Evolutionary conservation across 345 rosid species (phyloP).

Genomic region (Isatis tinctoria): DNA sequence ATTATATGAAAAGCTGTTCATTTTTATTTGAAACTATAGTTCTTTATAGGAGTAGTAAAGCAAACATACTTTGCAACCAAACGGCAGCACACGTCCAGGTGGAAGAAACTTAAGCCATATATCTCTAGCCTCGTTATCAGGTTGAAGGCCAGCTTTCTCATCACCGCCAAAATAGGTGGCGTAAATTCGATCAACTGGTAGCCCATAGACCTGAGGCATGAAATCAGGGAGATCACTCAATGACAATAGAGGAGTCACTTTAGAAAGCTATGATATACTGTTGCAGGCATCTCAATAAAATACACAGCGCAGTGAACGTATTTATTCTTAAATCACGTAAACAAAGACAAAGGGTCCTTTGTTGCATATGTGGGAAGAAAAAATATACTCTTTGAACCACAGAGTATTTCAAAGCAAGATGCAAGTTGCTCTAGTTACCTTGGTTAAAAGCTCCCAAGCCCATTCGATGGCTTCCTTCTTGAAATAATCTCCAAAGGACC

Average conservation of each 20-base stretch:
- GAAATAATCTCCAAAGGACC: conserved; percentile 99
- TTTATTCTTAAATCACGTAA: background rate
- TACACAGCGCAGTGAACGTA: background rate
- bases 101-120: conserved; percentile 85
- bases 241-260: background rate
- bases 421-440: conserved; percentile 32
- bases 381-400: background rate
- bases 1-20: background rate
- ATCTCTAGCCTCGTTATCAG: conserved; percentile 86
- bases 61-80: conserved; percentile 79
- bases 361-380: background rate
- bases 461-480: conserved; percentile 92
- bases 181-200: conserved; percentile 74
- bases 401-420: background rate
- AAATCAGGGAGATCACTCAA: background rate
- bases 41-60: background rate
- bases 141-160: conserved; percentile 77
- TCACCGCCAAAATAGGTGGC: conserved; percentile 99
- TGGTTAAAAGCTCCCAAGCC: conserved; percentile 95
- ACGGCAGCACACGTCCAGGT: conserved; percentile 70
- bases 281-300: background rate
- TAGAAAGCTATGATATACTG: background rate
- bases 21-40: background rate
- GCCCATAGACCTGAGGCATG: conserved; percentile 57
- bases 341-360: background rate